Percentiles rank a stretch among this genome's conserved stretches.
Evolutionary conservation across 2,329 filamentous ascomycete species (phyloP).

Genomic region (Fusarium algeriense): DNA sequence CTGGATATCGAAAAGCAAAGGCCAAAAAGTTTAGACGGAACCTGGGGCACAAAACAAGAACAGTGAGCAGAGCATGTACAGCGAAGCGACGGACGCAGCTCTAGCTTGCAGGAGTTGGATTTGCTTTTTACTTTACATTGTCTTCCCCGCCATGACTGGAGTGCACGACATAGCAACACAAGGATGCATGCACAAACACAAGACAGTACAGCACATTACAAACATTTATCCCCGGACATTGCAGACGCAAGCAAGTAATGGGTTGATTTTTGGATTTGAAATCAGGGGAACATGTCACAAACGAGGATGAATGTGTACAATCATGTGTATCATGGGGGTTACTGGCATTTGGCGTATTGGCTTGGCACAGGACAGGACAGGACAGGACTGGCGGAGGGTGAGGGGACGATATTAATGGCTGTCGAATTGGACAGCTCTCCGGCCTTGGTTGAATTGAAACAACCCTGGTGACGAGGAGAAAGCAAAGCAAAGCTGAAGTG

Average conservation of each 20-base stretch:
- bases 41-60: conserved; percentile 29
- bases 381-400: conserved; percentile 24
- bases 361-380: background rate
- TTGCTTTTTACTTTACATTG: conserved; percentile 28
- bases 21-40: conserved; percentile 44
- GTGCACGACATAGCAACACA: conserved; percentile 24
- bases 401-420: conserved; percentile 38
- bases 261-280: conserved; percentile 22
- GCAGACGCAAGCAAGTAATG: conserved; percentile 27
- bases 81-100: conserved; percentile 8
- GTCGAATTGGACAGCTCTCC: conserved; percentile 42
- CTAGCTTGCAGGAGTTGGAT: conserved; percentile 40
- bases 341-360: conserved; percentile 9
- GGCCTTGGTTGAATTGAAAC: conserved; percentile 22
- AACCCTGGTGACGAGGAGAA: conserved; percentile 39
- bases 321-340: conserved; percentile 30
- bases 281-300: conserved; percentile 34
- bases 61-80: conserved; percentile 14
- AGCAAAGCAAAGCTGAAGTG: conserved; percentile 2
- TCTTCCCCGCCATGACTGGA: conserved; percentile 20
- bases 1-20: conserved; percentile 35
- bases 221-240: conserved; percentile 35
- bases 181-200: conserved; percentile 26
- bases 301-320: conserved; percentile 38
- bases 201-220: conserved; percentile 16